These are phyloP conservation scores for Silene latifolia DNA, from an alignment of 148 eudicot species.

Conservation along the genomic window DNA sequence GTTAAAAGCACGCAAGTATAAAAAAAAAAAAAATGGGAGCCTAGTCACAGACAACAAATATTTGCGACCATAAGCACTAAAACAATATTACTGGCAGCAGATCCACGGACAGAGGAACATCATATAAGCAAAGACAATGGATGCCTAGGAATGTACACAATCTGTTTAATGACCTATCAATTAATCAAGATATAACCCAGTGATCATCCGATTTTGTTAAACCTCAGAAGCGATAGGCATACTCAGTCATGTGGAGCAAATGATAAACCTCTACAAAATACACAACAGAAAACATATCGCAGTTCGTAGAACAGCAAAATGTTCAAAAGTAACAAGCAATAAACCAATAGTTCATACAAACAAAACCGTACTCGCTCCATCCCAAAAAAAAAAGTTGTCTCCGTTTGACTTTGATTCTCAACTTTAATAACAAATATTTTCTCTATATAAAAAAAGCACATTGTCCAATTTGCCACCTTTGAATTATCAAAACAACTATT, in stretches of 20 bases:
- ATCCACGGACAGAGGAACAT: neutral
- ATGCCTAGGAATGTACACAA: neutral
- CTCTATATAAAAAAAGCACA: no score
- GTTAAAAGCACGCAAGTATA: neutral
- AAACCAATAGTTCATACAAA: neutral
- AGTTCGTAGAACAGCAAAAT: neutral
- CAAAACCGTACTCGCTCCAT: neutral
- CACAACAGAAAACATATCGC: neutral
- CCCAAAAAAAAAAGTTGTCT: no score
- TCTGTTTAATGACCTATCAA: neutral
- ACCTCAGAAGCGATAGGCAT: neutral
- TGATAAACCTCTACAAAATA: neutral
- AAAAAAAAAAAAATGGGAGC: neutral
- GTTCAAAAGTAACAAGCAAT: neutral
- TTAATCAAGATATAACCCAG: neutral
- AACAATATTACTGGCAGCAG: neutral
- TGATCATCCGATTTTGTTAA: neutral
- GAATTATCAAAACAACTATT: no score
- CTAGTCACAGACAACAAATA: neutral
- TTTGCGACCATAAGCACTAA: neutral
- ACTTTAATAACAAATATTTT: no score
- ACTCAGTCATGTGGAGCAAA: neutral
- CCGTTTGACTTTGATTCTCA: no score
- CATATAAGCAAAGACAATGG: neutral
- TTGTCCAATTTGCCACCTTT: no score